Base-by-base conservation (phyloP, 495 filamentous ascomycete genomes). In the Lasiosphaeria hispida region DNA sequence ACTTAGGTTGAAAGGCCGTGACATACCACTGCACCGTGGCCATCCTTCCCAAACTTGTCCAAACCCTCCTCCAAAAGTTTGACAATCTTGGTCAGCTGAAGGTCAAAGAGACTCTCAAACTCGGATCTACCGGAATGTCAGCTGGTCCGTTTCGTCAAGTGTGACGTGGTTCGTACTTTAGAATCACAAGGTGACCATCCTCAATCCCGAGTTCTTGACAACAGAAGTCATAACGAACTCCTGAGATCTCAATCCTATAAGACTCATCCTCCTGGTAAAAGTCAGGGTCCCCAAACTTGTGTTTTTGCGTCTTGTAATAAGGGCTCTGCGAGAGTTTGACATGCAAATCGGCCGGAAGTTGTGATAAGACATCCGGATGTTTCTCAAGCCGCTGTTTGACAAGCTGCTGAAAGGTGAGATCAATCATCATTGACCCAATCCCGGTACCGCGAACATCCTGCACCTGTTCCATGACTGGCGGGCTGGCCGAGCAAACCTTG, bases 361-460 rank as follows among this genome's bases (percentile, higher is more conserved):
- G 18, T 7, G 39, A 14, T 0, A 15, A 7, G 10, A 30, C 5
- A 14, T 44, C 23, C 10, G 51, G 51, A 15, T 44, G 17, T 43
- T 54, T 43, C 4, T 54, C 37, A 8, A 54, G 51, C 18, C 51
- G 37, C 18, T 36, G 14, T 10, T 33, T 13, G 8, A 54, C 51
- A 33, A 54, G 51, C 34, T 44, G 38, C 10, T 43, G 51, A 10
- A 54, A 54, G 13, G 17, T 42, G 10, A 43, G 18, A 15, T 54
- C 51, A 15, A 54, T 54, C 51, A 43, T 44, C 51, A 54, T 54
- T 8, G 51, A 54, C n/a, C 51, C 51, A 9, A 43, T 42, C 9
- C 51, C 51, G 14, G 39, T 54, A 6, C 51, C 51, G 11, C 51
- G 51, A n/a, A 54, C 51, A 30, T 34, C 19, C 19, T 54, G 51